phyloP scores from a whole-genome alignment of 495 filamentous ascomycete genomes.

The Sphaerosporella brunnea region DNA sequence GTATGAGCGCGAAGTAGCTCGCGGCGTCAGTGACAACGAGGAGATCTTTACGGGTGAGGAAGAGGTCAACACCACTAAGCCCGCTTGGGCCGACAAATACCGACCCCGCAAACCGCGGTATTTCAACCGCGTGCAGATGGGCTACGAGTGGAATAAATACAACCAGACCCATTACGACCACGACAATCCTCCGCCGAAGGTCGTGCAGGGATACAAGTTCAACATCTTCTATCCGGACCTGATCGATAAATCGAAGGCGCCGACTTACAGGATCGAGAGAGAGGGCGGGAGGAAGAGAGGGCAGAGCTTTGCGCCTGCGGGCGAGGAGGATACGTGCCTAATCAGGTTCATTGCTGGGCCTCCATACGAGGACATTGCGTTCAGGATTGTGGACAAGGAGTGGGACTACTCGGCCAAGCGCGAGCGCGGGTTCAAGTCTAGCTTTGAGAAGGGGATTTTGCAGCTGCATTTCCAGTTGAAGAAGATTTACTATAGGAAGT shows the following conservation, averaged over 20 bases:
- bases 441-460: slow-evolving; percentile 96
- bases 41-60: slow-evolving; percentile 93
- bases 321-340: slow-evolving; percentile 91
- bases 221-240: slow-evolving; percentile 98
- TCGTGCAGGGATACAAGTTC: slow-evolving; percentile 98
- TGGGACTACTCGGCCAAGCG: slow-evolving; percentile 97
- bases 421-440: slow-evolving; percentile 87
- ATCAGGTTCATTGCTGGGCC: slow-evolving; percentile 92
- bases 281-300: slow-evolving; percentile 76
- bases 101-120: no score
- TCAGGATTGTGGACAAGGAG: slow-evolving; percentile 94
- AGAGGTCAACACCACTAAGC: slow-evolving; percentile 47
- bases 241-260: slow-evolving; percentile 88
- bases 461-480: slow-evolving; percentile 98
- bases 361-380: slow-evolving; percentile 93
- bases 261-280: slow-evolving; percentile 85
- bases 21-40: slow-evolving; percentile 80
- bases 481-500: slow-evolving; percentile 35
- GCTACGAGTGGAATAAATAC: slow-evolving; percentile 99
- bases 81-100: slow-evolving; percentile 78
- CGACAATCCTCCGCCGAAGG: slow-evolving; percentile 93
- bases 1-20: slow-evolving; percentile 84
- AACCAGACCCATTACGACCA: slow-evolving; percentile 99
- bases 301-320: slow-evolving; percentile 86
- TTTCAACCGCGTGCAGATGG: slow-evolving; percentile 97